Conservation (phyloP, 2,329 filamentous ascomycete species). For the Xylariaceae sp. region DNA sequence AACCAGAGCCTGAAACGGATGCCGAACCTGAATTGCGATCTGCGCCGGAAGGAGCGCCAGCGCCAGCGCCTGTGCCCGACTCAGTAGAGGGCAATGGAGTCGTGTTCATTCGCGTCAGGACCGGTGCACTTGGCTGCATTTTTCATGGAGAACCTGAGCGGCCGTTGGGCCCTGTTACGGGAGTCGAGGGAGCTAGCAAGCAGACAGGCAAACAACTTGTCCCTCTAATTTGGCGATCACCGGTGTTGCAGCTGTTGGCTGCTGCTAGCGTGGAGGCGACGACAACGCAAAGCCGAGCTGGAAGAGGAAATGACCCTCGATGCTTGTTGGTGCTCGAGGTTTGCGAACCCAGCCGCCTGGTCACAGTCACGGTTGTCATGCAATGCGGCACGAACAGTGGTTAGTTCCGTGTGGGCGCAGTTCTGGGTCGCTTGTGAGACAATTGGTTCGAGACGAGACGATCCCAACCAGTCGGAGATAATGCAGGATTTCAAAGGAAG, state of each 20-base stretch:
- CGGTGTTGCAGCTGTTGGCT: too few relatives aligned
- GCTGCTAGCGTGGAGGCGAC: too few relatives aligned
- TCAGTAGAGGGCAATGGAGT: conserved; percentile 33
- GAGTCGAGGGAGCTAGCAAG: not conserved
- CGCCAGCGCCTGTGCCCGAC: not conserved
- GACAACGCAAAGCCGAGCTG: too few relatives aligned
- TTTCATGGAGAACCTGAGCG: conserved; percentile 38
- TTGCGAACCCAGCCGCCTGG: not conserved
- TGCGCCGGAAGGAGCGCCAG: too few relatives aligned
- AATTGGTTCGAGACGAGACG: conserved; percentile 4
- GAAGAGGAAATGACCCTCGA: not conserved
- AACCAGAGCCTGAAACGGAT: not conserved
- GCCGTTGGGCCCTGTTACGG: not conserved
- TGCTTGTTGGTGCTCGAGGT: not conserved
- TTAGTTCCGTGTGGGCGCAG: not conserved
- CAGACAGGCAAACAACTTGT: too few relatives aligned
- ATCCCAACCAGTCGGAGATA: not conserved
- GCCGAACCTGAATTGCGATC: too few relatives aligned
- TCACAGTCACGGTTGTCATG: not conserved
- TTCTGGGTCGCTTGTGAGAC: not conserved
- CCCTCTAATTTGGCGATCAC: too few relatives aligned
- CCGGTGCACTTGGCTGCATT: conserved; percentile 38
- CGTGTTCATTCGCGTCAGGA: conserved; percentile 39
- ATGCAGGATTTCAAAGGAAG: not conserved
- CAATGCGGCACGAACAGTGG: not conserved